Evolutionary conservation across 805 yeast species (phyloP), one percentile per base, ranked within the genome.

Genomic region (Candida wancherniae): DNA sequence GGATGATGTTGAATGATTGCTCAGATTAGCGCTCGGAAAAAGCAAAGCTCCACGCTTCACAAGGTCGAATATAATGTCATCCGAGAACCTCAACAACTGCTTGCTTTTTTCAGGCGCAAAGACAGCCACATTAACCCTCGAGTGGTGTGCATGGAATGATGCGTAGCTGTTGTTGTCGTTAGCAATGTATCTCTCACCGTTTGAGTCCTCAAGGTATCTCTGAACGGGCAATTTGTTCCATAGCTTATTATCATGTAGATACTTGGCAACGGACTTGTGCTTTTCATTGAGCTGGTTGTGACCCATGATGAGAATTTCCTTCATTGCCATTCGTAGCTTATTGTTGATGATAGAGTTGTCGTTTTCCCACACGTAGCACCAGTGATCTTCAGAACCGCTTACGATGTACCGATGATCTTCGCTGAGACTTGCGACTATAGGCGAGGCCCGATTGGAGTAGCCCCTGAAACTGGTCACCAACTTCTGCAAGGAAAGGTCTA

Each of bases 331-430:
- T 19, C 52, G 57, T 31, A 67, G 47, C 44, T 47, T 60, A 41
- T 54, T 67, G 50, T 60, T 70, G 42, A 58, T 60, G 44, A 59
- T 61, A 20, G 56, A 48, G 33, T 64, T 62, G 40, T 64, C 58
- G 43, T 66, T 55, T 33, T 71, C 69, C 97, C 97, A 90, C 9
- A 84, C 60, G 49, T 87, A 88, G 9, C 84, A 74, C 77, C 87
- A 77, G 44, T 84, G 85, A 57, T 88, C 92, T 51, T 88, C 96
- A 9, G 94, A 82, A 0, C 95, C 95, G 6, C 83, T 68, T 6
- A 87, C 69, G 5, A 87, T 69, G 47, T 73, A 74, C 9, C 58
- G 48, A 31, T 65, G 58, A 44, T 77, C 77, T 30, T 75, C 84
- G 15, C 79, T 73, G 2, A 73, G 49, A 0, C 73, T 57, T 0